These are phyloP conservation scores for Micromonas pusilla DNA, from an alignment of 139 green algal genomes.

Conservation along the genomic window DNA sequence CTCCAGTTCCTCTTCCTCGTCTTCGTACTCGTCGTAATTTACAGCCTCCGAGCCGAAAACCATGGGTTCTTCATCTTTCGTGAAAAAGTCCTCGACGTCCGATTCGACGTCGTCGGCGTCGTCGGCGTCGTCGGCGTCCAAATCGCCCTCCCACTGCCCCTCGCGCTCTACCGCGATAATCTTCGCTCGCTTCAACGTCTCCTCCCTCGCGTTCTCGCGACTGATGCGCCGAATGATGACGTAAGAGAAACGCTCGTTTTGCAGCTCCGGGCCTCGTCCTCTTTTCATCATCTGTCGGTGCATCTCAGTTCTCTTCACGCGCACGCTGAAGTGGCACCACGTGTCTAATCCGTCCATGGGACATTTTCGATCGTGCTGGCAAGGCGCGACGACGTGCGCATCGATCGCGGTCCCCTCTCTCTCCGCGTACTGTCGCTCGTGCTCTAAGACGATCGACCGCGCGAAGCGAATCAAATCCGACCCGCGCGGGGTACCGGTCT, in stretches of 20 bases:
- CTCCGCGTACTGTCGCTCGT: background rate
- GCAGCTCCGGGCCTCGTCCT: background rate
- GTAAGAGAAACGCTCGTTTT: slow-evolving; percentile 21
- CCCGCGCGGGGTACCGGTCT: slow-evolving; percentile 5
- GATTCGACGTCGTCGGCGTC: background rate
- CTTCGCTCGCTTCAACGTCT: background rate
- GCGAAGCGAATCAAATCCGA: background rate
- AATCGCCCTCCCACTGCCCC: background rate
- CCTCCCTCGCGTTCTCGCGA: background rate
- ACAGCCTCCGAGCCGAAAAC: background rate
- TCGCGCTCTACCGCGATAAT: background rate
- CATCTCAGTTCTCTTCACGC: background rate
- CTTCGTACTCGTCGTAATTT: background rate
- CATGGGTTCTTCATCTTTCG: background rate
- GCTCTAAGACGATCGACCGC: background rate
- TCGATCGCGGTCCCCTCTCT: background rate
- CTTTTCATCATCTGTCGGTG: background rate
- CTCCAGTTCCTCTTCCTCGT: background rate
- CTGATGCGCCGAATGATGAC: background rate
- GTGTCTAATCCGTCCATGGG: background rate
- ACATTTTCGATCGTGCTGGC: slow-evolving; percentile 8
- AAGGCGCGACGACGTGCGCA: slow-evolving; percentile 21
- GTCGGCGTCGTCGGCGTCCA: background rate
- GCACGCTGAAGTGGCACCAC: slow-evolving; percentile 19
- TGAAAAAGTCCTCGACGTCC: background rate